Base-by-base conservation (phyloP, 1,284 basidiomycete species). In the Malassezia japonica region DNA sequence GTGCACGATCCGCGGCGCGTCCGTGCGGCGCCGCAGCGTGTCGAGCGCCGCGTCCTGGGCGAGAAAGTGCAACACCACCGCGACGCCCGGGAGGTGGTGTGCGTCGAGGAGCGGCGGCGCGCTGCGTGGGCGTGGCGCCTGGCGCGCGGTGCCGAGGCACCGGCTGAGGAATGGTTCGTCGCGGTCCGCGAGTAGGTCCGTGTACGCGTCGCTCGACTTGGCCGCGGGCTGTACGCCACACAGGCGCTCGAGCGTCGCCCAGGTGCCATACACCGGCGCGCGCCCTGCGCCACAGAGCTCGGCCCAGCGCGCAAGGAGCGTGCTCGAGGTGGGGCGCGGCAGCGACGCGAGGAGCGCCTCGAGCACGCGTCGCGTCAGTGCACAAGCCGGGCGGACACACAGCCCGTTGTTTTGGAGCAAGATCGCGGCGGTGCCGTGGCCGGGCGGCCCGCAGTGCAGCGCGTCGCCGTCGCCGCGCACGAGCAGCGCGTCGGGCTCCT, bases 1-100 rank as follows among this genome's bases (percentile, higher is more conserved):
- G 8, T 21, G n/a, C n/a, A 40, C 50, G 24, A 59, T 38, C 4
- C 38, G 32, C 25, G 49, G 50, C 25, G 46, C 21, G 25, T 57
- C 42, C 3, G 33, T 29, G 16, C 32, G 48, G n/a, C 40, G 37
- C 4, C 48, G 48, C 38, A 9, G 29, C 27, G 9, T 23, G 25
- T 61, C 59, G 27, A 59, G 51, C 12, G 35, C 50, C 6, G 54
- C 48, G 27, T 67, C 62, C 27, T 60, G 56, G 20, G 62, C 61
- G 23, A 60, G 50, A 27, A 67, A 49, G 45, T 67, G 63, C 20
- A 67, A 54, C n/a, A 36, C 42, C 18, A 44, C 15, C 7, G 55
- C 45, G 9, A 59, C 15, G n/a, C 20, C 20, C 12, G 15, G 16
- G 20, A 13, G 6, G 13, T 28, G 35, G 39, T 24, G 25, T 25